Evolutionary conservation across 495 filamentous ascomycete genomes (phyloP).

Genomic region (Annulohypoxylon moriforme): DNA sequence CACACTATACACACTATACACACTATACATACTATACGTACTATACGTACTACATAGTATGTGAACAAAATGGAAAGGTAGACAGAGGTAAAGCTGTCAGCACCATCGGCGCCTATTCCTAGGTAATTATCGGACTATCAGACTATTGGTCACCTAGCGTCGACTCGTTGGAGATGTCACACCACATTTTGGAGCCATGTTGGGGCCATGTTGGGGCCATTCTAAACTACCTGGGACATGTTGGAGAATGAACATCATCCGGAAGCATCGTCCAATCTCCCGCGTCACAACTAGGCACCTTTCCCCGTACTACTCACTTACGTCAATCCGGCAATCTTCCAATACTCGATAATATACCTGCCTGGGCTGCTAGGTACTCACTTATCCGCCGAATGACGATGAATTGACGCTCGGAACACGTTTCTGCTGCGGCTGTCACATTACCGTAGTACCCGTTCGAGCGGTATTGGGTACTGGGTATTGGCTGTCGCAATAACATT

Average conservation of each 20-base stretch:
- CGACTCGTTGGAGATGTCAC: constrained; percentile 30
- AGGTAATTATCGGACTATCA: constrained; percentile 12
- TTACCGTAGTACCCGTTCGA: constrained; percentile 8
- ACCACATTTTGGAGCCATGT: constrained; percentile 33
- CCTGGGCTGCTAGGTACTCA: too few relatives aligned
- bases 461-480: background rate
- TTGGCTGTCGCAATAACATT: constrained; percentile 1
- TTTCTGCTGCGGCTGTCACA: constrained; percentile 14
- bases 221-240: background rate
- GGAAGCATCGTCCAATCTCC: constrained; percentile 37
- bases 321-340: constrained; percentile 25
- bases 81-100: constrained; percentile 5
- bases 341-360: background rate
- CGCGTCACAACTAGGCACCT: constrained; percentile 31
- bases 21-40: too few relatives aligned
- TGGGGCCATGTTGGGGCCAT: background rate
- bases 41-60: too few relatives aligned
- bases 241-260: constrained; percentile 20
- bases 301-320: constrained; percentile 29
- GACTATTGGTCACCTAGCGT: constrained; percentile 16
- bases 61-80: too few relatives aligned
- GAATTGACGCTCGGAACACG: constrained; percentile 15
- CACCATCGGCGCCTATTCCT: constrained; percentile 16
- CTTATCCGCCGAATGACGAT: constrained; percentile 25
- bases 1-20: too few relatives aligned